These are phyloP conservation scores for Gonium pectorale DNA, from an alignment of 139 green algal species.

Conservation along the genomic window DNA sequence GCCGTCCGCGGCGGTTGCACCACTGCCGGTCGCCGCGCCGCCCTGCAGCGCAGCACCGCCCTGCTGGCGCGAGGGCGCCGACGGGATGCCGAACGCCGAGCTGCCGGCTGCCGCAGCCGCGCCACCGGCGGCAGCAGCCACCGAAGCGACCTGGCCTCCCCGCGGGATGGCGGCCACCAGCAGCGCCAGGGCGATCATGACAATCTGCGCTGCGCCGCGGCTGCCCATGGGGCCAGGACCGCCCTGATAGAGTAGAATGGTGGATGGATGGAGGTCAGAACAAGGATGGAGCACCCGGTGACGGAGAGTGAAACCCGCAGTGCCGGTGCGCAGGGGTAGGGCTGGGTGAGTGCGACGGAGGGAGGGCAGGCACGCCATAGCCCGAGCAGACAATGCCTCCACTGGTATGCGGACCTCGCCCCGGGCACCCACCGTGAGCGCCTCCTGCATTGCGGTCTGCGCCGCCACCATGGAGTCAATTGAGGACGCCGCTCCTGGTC, in stretches of 20 bases:
- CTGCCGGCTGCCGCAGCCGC: not conserved
- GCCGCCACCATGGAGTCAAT: slow-evolving; percentile 55
- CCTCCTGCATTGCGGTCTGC: slow-evolving; percentile 51
- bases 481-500: not conserved
- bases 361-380: no score
- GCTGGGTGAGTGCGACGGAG: no score
- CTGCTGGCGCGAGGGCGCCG: not conserved
- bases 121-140: not conserved
- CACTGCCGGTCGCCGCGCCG: not conserved
- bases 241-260: no score
- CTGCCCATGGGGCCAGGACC: not conserved
- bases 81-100: slow-evolving; percentile 9
- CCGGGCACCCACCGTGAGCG: slow-evolving; percentile 47
- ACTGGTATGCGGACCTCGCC: no score
- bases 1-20: not conserved
- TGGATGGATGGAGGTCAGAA: no score
- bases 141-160: not conserved
- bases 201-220: slow-evolving; percentile 32
- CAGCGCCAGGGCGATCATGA: slow-evolving; percentile 43
- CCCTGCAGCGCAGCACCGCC: not conserved
- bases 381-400: no score
- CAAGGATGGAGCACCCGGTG: no score
- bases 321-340: no score
- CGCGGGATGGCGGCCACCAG: slow-evolving; percentile 54
- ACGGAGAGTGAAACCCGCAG: no score